These are phyloP conservation scores for Mycosarcoma mackinlayi DNA, from an alignment of 1,284 basidiomycete species.

Conservation along the genomic window DNA sequence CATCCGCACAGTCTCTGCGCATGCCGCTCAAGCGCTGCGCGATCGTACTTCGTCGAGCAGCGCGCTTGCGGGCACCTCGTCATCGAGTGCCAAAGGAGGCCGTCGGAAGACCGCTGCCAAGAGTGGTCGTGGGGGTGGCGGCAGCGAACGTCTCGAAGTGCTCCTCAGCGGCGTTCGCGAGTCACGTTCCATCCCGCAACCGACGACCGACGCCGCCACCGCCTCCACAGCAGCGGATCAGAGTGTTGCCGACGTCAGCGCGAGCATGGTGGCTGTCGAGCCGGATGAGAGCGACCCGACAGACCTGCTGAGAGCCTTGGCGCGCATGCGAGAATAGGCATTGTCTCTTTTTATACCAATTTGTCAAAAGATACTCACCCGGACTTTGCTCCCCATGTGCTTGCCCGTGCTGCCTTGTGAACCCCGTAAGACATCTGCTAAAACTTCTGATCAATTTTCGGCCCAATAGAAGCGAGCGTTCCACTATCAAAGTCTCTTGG, in stretches of 20 bases:
- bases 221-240: slow-evolving; percentile 12
- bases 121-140: slow-evolving; percentile 16
- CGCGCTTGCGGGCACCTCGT: slow-evolving; percentile 32
- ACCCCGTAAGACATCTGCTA: too few relatives aligned
- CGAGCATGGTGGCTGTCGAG: slow-evolving; percentile 25
- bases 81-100: slow-evolving; percentile 26
- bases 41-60: slow-evolving; percentile 42
- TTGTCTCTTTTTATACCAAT: background rate
- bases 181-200: slow-evolving; percentile 27
- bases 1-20: slow-evolving; percentile 47
- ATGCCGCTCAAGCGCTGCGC: slow-evolving; percentile 49
- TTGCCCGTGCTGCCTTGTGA: too few relatives aligned
- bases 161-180: slow-evolving; percentile 52
- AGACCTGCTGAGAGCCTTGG: slow-evolving; percentile 43
- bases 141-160: slow-evolving; percentile 43
- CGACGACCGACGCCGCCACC: slow-evolving; percentile 2
- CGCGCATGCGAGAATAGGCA: slow-evolving; percentile 23
- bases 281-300: slow-evolving; percentile 54
- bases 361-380: background rate
- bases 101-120: slow-evolving; percentile 27
- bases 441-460: too few relatives aligned
- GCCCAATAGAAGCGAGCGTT: too few relatives aligned
- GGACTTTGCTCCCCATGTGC: too few relatives aligned
- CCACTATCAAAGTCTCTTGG: too few relatives aligned
- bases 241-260: slow-evolving; percentile 32